These are phyloP conservation scores for Nicotiana paniculata DNA, from an alignment of 257 asterid species.

Conservation along the genomic window DNA sequence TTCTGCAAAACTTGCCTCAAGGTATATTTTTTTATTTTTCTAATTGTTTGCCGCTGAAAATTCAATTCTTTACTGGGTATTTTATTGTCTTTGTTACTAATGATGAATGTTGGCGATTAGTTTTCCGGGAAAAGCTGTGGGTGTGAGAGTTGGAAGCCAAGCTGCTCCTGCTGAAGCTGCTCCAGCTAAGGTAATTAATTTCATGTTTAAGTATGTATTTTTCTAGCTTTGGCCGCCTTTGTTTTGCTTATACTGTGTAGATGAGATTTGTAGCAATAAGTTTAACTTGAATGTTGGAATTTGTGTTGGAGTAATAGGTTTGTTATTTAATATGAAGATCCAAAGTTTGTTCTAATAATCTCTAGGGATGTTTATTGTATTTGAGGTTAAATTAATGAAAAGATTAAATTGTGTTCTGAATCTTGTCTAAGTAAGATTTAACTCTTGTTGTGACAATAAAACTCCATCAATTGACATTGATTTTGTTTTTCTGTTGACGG, in stretches of 20 bases:
- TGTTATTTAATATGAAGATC: background rate
- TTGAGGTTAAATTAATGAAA: background rate
- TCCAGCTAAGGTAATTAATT: slow-evolving; percentile 29
- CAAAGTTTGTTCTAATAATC: background rate
- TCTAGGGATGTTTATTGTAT: background rate
- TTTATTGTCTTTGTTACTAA: background rate
- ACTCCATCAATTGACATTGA: background rate
- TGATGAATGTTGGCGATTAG: background rate
- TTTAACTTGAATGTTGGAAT: background rate
- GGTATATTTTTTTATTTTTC: slow-evolving; percentile 33
- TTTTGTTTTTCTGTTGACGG: background rate
- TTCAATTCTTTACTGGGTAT: too few species aligned
- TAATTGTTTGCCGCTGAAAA: background rate
- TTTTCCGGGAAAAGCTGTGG: slow-evolving; percentile 86
- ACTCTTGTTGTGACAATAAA: background rate
- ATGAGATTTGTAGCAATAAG: background rate
- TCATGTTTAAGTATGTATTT: background rate
- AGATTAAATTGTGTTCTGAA: background rate
- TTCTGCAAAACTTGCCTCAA: slow-evolving; percentile 48
- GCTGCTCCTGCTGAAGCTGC: slow-evolving; percentile 48
- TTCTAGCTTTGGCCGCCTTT: background rate
- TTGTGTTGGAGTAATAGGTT: background rate
- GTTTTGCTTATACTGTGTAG: background rate
- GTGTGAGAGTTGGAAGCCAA: slow-evolving; percentile 60
- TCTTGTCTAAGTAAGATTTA: background rate